A percentile compares a stretch with the other conserved stretches of the same genome.
These are phyloP conservation scores for Cladophialophora psammophila DNA, from an alignment of 2,329 filamentous ascomycete species.

Conservation along the genomic window DNA sequence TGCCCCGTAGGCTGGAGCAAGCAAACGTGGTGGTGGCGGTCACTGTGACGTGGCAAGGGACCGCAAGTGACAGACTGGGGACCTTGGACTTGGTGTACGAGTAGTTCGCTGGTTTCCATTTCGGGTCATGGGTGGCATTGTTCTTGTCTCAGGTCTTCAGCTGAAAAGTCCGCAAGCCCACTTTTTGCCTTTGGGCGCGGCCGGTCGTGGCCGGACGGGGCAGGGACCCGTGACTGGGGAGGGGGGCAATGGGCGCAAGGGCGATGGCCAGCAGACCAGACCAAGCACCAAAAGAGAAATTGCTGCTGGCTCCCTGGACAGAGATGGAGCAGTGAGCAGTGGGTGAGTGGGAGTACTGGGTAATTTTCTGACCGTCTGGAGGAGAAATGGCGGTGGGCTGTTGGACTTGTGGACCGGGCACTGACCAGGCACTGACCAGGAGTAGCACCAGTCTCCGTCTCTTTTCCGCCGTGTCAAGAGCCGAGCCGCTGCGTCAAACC, in stretches of 20 bases:
- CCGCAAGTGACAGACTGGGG: neutral
- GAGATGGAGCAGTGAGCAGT: neutral
- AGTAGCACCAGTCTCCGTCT: neutral
- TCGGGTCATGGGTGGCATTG: neutral
- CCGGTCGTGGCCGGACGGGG: neutral
- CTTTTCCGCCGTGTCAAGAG: slow-evolving; percentile 2
- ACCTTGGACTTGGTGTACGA: neutral
- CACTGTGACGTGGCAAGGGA: slow-evolving; percentile 5
- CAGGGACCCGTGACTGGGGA: neutral
- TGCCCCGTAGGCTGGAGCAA: slow-evolving; percentile 1
- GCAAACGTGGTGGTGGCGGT: slow-evolving; percentile 6
- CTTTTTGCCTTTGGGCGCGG: neutral
- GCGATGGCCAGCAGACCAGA: neutral
- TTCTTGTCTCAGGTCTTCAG: slow-evolving; percentile 5
- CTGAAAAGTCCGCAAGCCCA: neutral
- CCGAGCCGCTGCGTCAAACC: slow-evolving; percentile 6
- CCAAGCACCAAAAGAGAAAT: neutral
- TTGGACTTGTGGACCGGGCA: neutral
- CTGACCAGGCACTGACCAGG: neutral
- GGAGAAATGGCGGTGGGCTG: slow-evolving; percentile 5
- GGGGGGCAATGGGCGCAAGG: neutral
- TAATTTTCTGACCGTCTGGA: slow-evolving; percentile 3
- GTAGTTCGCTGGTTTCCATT: neutral
- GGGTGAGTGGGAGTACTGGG: neutral
- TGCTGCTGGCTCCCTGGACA: neutral